phyloP scores from a whole-genome alignment of 2,329 filamentous ascomycete species.

The Fusarium pininemorale region DNA sequence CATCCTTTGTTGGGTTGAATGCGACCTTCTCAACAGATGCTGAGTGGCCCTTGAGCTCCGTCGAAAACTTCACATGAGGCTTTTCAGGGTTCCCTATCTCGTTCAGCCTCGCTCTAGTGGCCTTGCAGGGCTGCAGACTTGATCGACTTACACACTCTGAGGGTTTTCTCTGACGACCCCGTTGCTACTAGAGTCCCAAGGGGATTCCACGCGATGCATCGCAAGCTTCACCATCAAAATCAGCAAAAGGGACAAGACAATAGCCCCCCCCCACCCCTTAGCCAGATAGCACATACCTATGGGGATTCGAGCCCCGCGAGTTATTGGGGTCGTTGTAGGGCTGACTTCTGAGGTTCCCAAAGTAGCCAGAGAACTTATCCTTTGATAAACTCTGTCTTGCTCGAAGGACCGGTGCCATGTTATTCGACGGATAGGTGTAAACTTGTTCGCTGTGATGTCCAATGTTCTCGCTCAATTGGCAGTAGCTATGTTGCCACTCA shows the following conservation, averaged over 20 bases:
- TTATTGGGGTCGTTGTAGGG: conserved; percentile 72
- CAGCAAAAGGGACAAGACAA: conserved; percentile 8
- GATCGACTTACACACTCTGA: conserved; percentile 73
- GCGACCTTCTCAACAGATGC: conserved; percentile 77
- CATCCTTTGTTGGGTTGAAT: conserved; percentile 81
- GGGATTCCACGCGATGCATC: conserved; percentile 89
- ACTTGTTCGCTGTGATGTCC: neutral
- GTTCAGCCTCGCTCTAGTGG: neutral
- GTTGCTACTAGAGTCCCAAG: conserved; percentile 85
- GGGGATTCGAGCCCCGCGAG: conserved; percentile 62
- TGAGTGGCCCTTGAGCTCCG: conserved; percentile 75
- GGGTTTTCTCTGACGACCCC: conserved; percentile 73
- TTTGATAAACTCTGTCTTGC: conserved; percentile 69
- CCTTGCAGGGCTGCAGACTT: neutral
- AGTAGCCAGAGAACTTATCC: conserved; percentile 73
- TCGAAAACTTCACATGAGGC: conserved; percentile 76
- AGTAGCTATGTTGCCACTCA: neutral
- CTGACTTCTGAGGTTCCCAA: conserved; percentile 74
- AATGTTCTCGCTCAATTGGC: neutral
- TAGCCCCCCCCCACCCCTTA: neutral
- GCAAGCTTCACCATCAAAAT: conserved; percentile 61
- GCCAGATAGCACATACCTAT: conserved; percentile 58
- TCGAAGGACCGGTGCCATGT: conserved; percentile 55
- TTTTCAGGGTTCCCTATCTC: conserved; percentile 78
- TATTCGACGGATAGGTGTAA: neutral